Percentiles rank a stretch among this genome's conserved stretches.
phyloP scores from a whole-genome alignment of 23 red algal genomes.

The Pyropia haitanensis region DNA sequence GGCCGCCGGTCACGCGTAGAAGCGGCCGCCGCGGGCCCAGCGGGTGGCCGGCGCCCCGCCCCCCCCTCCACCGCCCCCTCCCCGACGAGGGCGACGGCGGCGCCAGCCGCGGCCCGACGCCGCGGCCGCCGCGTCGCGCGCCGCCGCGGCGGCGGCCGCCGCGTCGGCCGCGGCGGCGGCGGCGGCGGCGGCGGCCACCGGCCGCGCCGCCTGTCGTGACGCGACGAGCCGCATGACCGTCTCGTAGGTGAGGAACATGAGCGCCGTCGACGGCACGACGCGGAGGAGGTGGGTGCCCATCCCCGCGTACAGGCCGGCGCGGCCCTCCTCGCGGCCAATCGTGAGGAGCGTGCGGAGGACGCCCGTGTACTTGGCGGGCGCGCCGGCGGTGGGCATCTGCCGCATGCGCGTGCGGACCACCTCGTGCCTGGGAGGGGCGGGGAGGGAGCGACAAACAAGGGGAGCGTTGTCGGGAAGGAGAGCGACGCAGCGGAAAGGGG shows the following conservation, averaged over 20 bases:
- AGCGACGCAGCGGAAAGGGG: too few relatives aligned
- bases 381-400: slow-evolving; percentile 6
- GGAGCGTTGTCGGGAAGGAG: too few relatives aligned
- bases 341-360: slow-evolving; percentile 19
- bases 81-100: too few relatives aligned
- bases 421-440: slow-evolving; percentile 9
- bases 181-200: not conserved
- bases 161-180: not conserved
- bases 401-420: slow-evolving; percentile 52
- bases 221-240: not conserved
- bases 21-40: too few relatives aligned
- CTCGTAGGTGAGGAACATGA: slow-evolving; percentile 67
- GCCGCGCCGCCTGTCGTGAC: not conserved
- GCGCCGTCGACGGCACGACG: slow-evolving; percentile 45
- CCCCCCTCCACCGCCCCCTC: too few relatives aligned
- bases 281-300: slow-evolving; percentile 51
- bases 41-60: too few relatives aligned
- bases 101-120: too few relatives aligned
- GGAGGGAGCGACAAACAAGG: too few relatives aligned
- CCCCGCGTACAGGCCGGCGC: slow-evolving; percentile 32
- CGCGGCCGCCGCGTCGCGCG: too few relatives aligned
- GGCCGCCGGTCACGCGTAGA: too few relatives aligned
- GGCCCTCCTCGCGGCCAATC: slow-evolving; percentile 49
- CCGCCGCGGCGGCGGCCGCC: not conserved
- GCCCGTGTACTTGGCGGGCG: slow-evolving; percentile 23